phyloP scores from a whole-genome alignment of 257 asterid species.

The Capsicum pubescens region DNA sequence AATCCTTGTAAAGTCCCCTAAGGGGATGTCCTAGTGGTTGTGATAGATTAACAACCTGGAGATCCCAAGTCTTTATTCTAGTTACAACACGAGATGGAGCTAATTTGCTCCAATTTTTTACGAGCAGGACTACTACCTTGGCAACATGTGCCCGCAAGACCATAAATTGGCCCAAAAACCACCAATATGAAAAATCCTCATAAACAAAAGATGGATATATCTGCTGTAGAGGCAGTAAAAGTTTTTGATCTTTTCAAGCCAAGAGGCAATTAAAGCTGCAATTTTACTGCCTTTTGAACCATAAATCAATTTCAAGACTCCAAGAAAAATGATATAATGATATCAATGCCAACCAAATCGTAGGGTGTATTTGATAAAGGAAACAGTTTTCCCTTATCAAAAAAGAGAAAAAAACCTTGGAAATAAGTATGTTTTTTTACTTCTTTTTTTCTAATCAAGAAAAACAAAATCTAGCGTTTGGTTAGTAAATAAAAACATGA shows the following conservation, averaged over 20 bases:
- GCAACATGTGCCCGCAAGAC: slow-evolving; percentile 16
- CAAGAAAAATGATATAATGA: neutral
- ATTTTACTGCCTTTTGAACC: slow-evolving; percentile 37
- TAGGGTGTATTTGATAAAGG: neutral
- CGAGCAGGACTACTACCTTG: neutral
- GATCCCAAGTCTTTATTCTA: neutral
- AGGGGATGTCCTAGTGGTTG: slow-evolving; percentile 16
- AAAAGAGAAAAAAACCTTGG: no score
- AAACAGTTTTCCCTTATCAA: no score
- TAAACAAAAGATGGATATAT: neutral
- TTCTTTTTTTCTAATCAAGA: no score
- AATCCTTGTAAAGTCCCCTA: slow-evolving; percentile 14
- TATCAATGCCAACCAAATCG: neutral
- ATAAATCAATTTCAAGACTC: slow-evolving; percentile 12
- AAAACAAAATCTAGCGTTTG: no score
- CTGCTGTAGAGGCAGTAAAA: neutral
- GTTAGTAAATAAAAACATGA: no score
- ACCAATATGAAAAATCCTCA: neutral
- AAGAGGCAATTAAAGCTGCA: neutral
- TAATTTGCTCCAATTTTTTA: neutral
- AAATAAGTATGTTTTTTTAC: no score
- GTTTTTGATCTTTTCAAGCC: neutral
- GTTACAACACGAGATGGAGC: neutral
- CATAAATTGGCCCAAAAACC: neutral
- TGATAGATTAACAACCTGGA: neutral